Conservation (phyloP, 352 stramenopile genomes). For the Phytophthora citricola region DNA sequence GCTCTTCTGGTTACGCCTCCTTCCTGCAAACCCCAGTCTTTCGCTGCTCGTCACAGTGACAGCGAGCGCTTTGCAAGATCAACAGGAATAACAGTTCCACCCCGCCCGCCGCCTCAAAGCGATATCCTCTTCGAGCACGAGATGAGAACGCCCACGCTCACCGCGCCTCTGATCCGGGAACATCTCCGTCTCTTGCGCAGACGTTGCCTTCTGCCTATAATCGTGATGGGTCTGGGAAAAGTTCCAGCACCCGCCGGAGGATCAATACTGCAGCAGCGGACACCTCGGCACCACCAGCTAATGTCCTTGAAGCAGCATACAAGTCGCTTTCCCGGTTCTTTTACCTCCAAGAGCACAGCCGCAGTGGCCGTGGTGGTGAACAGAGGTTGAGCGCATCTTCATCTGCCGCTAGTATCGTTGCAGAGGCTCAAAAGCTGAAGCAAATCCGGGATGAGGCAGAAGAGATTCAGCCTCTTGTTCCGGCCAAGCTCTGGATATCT, state of each 20-base stretch:
- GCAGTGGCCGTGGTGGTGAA: constrained; percentile 33
- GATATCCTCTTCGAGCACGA: constrained; percentile 46
- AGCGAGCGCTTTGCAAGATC: constrained; percentile 33
- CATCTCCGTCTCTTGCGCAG: constrained; percentile 16
- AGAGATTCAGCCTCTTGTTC: constrained; percentile 34
- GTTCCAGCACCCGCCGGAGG: constrained; percentile 16
- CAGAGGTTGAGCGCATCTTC: constrained; percentile 66
- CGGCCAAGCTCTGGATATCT: constrained; percentile 92
- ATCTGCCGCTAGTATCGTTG: constrained; percentile 62
- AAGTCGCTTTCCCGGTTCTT: constrained; percentile 75
- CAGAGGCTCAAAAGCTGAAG: constrained; percentile 69
- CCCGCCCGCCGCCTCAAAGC: constrained; percentile 30
- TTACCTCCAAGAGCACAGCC: constrained; percentile 60
- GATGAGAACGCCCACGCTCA: constrained; percentile 42
- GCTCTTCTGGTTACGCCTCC: constrained; percentile 79
- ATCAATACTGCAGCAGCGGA: constrained; percentile 17
- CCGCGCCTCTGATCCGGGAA: constrained; percentile 38
- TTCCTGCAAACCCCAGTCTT: constrained; percentile 51
- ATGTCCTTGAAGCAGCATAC: constrained; percentile 60
- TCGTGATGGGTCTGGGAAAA: constrained; percentile 22
- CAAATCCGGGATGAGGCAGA: constrained; percentile 65
- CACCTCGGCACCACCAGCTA: constrained; percentile 11
- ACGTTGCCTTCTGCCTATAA: constrained; percentile 32
- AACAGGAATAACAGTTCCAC: constrained; percentile 31
- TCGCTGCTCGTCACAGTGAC: constrained; percentile 30